These are phyloP conservation scores for Blumeria hordei DNA, from an alignment of 2,329 filamentous ascomycete species.

Conservation along the genomic window DNA sequence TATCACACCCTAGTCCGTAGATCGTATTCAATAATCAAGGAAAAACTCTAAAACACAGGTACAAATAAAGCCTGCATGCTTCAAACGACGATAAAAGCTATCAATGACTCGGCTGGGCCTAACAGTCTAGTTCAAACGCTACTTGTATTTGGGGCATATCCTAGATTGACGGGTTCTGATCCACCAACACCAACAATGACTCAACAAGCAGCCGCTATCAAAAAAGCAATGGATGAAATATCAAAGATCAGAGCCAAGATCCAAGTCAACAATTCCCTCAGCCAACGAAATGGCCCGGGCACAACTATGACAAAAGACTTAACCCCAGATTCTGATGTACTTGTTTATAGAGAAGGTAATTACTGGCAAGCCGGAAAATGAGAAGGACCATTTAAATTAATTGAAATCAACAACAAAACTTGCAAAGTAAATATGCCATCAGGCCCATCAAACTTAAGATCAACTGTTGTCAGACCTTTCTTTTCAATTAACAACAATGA, in stretches of 20 bases:
- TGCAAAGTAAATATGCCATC: not conserved
- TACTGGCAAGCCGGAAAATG: not conserved
- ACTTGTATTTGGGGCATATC: not conserved
- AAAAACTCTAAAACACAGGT: too few species aligned
- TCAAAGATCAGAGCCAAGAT: not conserved
- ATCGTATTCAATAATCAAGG: not conserved
- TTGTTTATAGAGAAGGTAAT: constrained; percentile 3
- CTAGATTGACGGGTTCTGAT: not conserved
- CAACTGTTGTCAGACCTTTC: not conserved
- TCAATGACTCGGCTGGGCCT: not conserved
- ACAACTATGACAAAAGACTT: not conserved
- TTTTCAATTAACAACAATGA: not conserved
- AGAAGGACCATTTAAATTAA: not conserved
- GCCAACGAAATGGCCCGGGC: not conserved
- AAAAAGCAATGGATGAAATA: constrained; percentile 3
- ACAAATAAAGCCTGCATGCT: not conserved
- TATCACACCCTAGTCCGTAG: too few species aligned
- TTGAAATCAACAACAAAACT: not conserved
- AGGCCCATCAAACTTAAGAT: not conserved
- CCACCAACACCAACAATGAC: not conserved
- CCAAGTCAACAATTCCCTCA: constrained; percentile 1
- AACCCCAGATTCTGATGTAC: not conserved
- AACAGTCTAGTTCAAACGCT: not conserved
- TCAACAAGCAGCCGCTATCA: not conserved
- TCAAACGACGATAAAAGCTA: not conserved